These are phyloP conservation scores for Trapa incisa DNA, from an alignment of 345 rosid species.

Conservation along the genomic window DNA sequence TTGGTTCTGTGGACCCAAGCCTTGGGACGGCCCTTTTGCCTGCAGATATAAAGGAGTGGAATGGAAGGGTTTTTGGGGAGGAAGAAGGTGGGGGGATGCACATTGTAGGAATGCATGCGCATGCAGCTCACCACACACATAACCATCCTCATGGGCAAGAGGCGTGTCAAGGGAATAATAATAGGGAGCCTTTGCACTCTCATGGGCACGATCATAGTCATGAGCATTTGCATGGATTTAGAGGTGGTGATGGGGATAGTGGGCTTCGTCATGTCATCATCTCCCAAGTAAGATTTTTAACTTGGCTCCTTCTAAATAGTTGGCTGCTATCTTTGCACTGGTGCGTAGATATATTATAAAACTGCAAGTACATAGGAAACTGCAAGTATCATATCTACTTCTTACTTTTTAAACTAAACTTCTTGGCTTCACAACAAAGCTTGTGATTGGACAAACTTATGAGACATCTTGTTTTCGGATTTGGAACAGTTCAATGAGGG, in stretches of 20 bases:
- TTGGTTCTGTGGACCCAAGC: constrained; percentile 24
- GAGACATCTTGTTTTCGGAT: too few species aligned
- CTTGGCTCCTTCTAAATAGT: neutral
- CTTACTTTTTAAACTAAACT: too few species aligned
- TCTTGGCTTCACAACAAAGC: too few species aligned
- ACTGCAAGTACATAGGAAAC: too few species aligned
- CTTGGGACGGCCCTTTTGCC: constrained; percentile 32
- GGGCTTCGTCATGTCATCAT: constrained; percentile 74
- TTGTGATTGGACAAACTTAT: too few species aligned
- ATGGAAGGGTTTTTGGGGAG: constrained; percentile 62
- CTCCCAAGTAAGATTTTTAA: constrained; percentile 48
- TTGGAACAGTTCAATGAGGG: too few species aligned
- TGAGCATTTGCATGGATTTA: constrained; percentile 13
- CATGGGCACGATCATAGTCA: neutral
- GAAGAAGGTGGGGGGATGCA: constrained; percentile 77
- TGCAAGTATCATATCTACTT: too few species aligned
- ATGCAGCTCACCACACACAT: constrained; percentile 80
- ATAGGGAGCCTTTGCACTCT: constrained; percentile 7
- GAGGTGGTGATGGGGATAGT: constrained; percentile 35
- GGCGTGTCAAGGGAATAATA: constrained; percentile 35
- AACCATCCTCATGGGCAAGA: constrained; percentile 47
- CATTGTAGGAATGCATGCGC: constrained; percentile 87
- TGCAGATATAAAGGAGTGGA: constrained; percentile 14
- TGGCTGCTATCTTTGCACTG: too few species aligned
- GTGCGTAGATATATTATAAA: too few species aligned